Base-by-base conservation (phyloP, 2,329 filamentous ascomycete species). In the Nannizzia gypsea region DNA sequence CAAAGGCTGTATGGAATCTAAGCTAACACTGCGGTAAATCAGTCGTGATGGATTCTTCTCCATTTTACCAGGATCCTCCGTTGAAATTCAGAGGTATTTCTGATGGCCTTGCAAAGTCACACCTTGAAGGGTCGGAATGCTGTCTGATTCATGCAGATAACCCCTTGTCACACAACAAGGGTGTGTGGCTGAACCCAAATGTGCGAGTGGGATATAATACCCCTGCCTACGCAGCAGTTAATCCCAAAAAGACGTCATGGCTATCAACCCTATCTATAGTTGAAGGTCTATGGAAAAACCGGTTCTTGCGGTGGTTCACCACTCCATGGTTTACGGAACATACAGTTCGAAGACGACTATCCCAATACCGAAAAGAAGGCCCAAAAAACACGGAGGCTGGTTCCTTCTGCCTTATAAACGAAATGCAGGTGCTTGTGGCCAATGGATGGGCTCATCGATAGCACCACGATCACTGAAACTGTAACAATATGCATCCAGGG, bases 101-200 rank as follows among this genome's bases (percentile, higher is more conserved):
- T 0, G 85, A 88, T 67, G 79, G 78, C 3, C 80, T 92, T 1
- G 78, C 79, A 0, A 61, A 65, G 2, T 67, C 66, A 31, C 71
- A 74, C 52, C 76, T 90, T 26, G 88, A 91, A 71, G 88, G 79
- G n/a, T 87, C 83, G 13, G 88, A 91, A 72, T 90, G 87, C 74
- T 91, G 88, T 71, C 80, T 91, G 58, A 73, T 76, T 17, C 72
- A 76, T 42, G 70, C 68, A 2, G 73, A 76, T 59, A 74, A 74
- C 60, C 67, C 68, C 1, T 63, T 73, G 0, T 69, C 70, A 0
- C 28, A 44, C 1, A 46, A 64, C 2, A 67, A 68, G 34, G 72
- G 73, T 3, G 66, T 75, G 3, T 76, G 69, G 59, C 52, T 76
- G 20, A 76, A 76, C 54, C 73, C 73, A 2, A 63, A 67, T n/a